Evolutionary conservation across 2,329 filamentous ascomycete species (phyloP), one percentile per base, ranked within the genome.

Genomic region (Fusarium neocosmosporiellum): DNA sequence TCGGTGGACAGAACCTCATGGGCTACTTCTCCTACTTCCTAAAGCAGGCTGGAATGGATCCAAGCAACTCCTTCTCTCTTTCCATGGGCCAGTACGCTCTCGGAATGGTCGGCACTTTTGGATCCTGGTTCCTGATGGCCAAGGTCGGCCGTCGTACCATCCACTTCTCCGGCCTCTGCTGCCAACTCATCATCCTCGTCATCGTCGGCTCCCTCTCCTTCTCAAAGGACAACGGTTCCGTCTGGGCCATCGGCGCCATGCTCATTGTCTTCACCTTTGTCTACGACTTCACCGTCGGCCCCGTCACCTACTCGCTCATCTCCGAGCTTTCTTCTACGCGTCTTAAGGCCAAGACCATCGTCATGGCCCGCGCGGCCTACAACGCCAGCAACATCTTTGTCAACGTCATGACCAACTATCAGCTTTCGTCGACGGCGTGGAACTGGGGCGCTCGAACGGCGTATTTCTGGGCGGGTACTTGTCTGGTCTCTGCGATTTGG

Each of bases 281-380:
- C 3, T 90, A 89, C 78, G 86, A 87, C 79, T 83, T 86, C 63
- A 86, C 87, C 1, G 83, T 89, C 14, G 89, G 88, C 0, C 88
- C 88, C 0, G 84, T 88, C 9, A 85, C 85, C 6, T 90, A 88
- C 77, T 83, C 84, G 1, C 79, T 89, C 31, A 75, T 88, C 13
- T 84, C 87, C 0, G 88, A 90, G 71, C 83, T 87, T 5, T 87
- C 87, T 0, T 88, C 87, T 0, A 86, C 86, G 1, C 83, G 88
- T 10, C 84, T 90, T 39, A 86, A 87, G 68, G 83, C 85, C 33
- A 88, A 89, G 80, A 88, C 87, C 1, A 86, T 89, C 14, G 86
- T 88, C 4, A 79, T 90, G 57, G 85, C 87, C 1, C 82, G 87
- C 14, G 77, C 80, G 0, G 79, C 78, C 0, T 81, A 81, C 63